A percentile compares a stretch with the other conserved stretches of the same genome.
phyloP scores from a whole-genome alignment of 768 basidiomycete genomes.

The Crucibulum laeve region DNA sequence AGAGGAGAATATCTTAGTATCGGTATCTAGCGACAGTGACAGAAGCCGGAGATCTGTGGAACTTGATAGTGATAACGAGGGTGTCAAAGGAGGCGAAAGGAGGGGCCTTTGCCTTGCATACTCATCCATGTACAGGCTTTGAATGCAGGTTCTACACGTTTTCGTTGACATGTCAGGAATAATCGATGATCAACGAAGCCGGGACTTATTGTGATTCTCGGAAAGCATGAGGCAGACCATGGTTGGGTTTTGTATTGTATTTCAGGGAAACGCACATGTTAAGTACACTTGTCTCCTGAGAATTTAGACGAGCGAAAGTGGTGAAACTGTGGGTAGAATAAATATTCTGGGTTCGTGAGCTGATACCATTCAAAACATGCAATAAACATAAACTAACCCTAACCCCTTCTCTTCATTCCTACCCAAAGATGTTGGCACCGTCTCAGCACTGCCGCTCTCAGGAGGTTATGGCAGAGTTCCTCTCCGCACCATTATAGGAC shows the following conservation, averaged over 20 bases:
- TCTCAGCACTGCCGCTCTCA: conserved; percentile 11
- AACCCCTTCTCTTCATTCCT: conserved; percentile 3
- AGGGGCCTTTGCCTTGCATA: not conserved
- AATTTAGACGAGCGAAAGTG: not conserved
- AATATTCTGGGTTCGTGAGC: not conserved
- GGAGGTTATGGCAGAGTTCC: not conserved
- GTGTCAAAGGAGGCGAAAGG: not conserved
- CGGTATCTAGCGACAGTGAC: not conserved
- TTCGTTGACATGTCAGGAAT: conserved; percentile 2
- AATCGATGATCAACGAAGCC: not conserved
- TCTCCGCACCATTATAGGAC: too few relatives aligned
- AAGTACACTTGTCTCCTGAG: not conserved
- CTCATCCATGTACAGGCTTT: not conserved
- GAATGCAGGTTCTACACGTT: conserved; percentile 6
- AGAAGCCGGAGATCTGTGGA: not conserved
- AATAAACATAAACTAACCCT: not conserved
- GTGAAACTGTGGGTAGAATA: not conserved
- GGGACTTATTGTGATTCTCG: not conserved
- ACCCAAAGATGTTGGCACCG: not conserved
- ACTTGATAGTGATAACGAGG: not conserved
- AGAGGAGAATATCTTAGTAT: not conserved
- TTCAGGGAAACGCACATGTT: too few relatives aligned
- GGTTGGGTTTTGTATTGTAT: too few relatives aligned
- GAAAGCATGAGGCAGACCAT: conserved; percentile 1
- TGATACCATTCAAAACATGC: not conserved